phyloP scores from a whole-genome alignment of 352 stramenopile genomes.

The Stramenopiles sp. region DNA sequence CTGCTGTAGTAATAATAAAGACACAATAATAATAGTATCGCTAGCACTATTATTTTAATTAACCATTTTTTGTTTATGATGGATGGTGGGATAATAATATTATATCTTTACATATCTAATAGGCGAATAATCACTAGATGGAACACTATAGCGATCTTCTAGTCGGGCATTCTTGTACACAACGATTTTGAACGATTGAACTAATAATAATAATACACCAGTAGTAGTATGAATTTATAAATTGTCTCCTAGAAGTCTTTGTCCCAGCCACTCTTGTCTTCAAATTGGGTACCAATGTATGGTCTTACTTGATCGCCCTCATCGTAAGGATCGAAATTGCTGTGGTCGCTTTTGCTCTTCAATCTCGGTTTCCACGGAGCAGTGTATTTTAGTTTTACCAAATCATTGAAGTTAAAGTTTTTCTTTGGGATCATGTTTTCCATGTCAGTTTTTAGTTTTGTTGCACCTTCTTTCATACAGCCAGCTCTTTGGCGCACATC shows the following conservation, averaged over 20 bases:
- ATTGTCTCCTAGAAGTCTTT: conserved; percentile 58
- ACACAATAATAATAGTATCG: too few relatives aligned
- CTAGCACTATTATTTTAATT: too few relatives aligned
- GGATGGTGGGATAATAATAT: too few relatives aligned
- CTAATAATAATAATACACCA: too few relatives aligned
- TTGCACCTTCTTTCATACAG: conserved; percentile 55
- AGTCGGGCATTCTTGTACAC: too few relatives aligned
- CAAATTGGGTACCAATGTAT: conserved; percentile 28
- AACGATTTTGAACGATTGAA: too few relatives aligned
- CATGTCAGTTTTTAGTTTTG: conserved; percentile 59
- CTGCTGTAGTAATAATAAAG: too few relatives aligned
- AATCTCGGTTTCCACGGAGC: conserved; percentile 68
- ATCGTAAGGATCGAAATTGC: conserved; percentile 65
- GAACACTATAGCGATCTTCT: too few relatives aligned
- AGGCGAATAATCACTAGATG: too few relatives aligned
- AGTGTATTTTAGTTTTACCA: conserved; percentile 55
- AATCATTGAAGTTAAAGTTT: conserved; percentile 62
- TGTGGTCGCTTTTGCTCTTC: conserved; percentile 60
- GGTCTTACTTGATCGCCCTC: conserved; percentile 31
- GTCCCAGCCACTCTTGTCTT: conserved; percentile 47
- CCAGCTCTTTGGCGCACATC: conserved; percentile 60
- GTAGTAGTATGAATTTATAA: too few relatives aligned
- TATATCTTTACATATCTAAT: too few relatives aligned
- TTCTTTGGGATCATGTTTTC: conserved; percentile 47
- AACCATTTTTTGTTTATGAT: too few relatives aligned